A percentile compares a stretch with the other conserved stretches of the same genome.
Evolutionary conservation across 1,284 basidiomycete genomes (phyloP).

Genomic region (Rhodotorula sp.): DNA sequence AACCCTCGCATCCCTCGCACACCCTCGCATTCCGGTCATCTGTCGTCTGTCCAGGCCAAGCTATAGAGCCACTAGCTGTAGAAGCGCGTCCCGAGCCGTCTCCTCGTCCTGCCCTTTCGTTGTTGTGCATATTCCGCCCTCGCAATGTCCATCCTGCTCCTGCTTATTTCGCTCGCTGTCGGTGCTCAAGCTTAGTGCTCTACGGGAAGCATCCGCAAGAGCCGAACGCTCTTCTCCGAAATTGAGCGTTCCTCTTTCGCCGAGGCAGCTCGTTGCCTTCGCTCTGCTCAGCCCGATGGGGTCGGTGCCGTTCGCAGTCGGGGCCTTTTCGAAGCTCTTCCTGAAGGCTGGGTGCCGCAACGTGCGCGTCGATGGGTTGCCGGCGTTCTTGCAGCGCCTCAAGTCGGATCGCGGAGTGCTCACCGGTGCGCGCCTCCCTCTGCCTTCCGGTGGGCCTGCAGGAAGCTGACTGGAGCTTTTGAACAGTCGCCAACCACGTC

Average conservation of each 20-base stretch:
- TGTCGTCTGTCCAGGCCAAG: too few species aligned
- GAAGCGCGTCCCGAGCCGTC: too few species aligned
- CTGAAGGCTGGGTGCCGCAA: slow-evolving; percentile 65
- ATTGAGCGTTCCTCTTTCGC: neutral
- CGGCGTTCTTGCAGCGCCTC: slow-evolving; percentile 65
- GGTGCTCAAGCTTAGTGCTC: too few species aligned
- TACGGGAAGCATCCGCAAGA: too few species aligned
- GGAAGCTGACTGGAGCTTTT: slow-evolving; percentile 24
- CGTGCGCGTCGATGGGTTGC: slow-evolving; percentile 67
- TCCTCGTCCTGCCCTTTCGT: too few species aligned
- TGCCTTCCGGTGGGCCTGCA: too few species aligned
- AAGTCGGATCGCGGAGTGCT: slow-evolving; percentile 68
- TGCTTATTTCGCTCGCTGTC: too few species aligned
- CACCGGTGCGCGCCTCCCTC: slow-evolving; percentile 62
- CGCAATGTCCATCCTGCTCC: too few species aligned
- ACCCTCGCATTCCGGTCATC: too few species aligned
- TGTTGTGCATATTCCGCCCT: too few species aligned
- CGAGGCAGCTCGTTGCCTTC: neutral
- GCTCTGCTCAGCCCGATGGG: slow-evolving; percentile 15
- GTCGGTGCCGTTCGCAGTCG: slow-evolving; percentile 34
- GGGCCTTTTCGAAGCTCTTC: slow-evolving; percentile 67
- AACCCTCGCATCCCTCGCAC: neutral
- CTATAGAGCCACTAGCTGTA: too few species aligned
- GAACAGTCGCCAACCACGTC: slow-evolving; percentile 81
- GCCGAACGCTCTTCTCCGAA: too few species aligned